phyloP scores from a whole-genome alignment of 768 basidiomycete species.

The Phaeotremella skinneri region DNA sequence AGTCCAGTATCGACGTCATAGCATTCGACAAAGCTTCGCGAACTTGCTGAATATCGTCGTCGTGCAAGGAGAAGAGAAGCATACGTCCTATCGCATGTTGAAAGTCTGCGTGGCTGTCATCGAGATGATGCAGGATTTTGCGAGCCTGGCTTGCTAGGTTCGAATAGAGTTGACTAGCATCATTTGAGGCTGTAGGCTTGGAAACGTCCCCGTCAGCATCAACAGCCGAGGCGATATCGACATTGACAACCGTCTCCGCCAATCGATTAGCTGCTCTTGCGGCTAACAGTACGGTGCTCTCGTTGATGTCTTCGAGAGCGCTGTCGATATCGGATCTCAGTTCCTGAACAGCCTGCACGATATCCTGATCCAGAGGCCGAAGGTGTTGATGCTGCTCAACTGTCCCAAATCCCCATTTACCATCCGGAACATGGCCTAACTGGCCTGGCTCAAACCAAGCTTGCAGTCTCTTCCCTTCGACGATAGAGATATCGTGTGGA shows the following conservation, averaged over 20 bases:
- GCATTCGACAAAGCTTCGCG: conserved; percentile 8
- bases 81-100: background rate
- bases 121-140: conserved; percentile 28
- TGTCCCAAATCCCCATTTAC: conserved; percentile 34
- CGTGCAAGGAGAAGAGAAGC: background rate
- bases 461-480: conserved; percentile 11
- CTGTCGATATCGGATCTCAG: conserved; percentile 23
- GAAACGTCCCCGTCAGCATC: conserved; percentile 47
- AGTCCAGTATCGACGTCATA: conserved; percentile 17
- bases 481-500: conserved; percentile 9
- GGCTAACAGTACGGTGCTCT: conserved; percentile 4
- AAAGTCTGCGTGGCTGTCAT: conserved; percentile 17
- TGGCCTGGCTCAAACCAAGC: conserved; percentile 14
- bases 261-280: conserved; percentile 24
- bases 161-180: conserved; percentile 26
- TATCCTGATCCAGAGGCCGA: conserved; percentile 22
- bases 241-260: conserved; percentile 3
- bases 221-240: conserved; percentile 46
- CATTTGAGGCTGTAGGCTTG: conserved; percentile 10
- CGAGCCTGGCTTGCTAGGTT: conserved; percentile 38
- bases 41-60: conserved; percentile 1
- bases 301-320: conserved; percentile 1
- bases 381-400: conserved; percentile 9
- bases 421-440: conserved; percentile 25
- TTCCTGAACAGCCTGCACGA: conserved; percentile 20